phyloP scores from a whole-genome alignment of 202 grass and related monocot genomes.

The Schoenoplectus triqueter region DNA sequence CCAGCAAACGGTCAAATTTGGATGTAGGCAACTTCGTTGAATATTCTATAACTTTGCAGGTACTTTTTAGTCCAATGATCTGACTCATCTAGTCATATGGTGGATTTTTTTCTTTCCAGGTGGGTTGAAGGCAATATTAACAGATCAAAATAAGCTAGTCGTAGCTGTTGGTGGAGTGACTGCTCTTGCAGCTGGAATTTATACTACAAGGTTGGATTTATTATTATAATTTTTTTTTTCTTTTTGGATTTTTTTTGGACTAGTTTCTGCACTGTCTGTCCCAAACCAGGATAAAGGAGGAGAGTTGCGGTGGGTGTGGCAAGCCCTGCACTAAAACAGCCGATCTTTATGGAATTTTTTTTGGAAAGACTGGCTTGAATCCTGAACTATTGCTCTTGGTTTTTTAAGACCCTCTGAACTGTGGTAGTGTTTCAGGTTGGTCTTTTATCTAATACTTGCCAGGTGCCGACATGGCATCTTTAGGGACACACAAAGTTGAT shows the following conservation, averaged over 20 bases:
- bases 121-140: conserved; percentile 85
- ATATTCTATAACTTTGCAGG: neutral
- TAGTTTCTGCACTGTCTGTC: too few relatives aligned
- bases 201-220: conserved; percentile 75
- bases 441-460: neutral
- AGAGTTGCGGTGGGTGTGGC: too few relatives aligned
- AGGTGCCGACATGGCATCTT: conserved; percentile 4
- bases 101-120: conserved; percentile 48
- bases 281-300: too few relatives aligned
- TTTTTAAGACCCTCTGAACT: neutral
- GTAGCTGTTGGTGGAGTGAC: conserved; percentile 82
- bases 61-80: neutral
- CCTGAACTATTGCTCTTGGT: neutral
- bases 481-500: neutral
- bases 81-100: neutral
- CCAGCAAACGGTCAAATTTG: conserved; percentile 1
- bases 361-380: neutral
- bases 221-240: neutral
- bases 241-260: too few relatives aligned
- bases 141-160: conserved; percentile 92
- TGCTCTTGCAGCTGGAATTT: conserved; percentile 84
- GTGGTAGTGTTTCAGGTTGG: too few relatives aligned
- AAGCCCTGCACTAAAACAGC: too few relatives aligned
- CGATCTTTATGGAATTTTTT: too few relatives aligned
- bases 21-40: neutral